phyloP scores from a whole-genome alignment of 2,329 filamentous ascomycete genomes.

The Aurifilum marmelostoma region DNA sequence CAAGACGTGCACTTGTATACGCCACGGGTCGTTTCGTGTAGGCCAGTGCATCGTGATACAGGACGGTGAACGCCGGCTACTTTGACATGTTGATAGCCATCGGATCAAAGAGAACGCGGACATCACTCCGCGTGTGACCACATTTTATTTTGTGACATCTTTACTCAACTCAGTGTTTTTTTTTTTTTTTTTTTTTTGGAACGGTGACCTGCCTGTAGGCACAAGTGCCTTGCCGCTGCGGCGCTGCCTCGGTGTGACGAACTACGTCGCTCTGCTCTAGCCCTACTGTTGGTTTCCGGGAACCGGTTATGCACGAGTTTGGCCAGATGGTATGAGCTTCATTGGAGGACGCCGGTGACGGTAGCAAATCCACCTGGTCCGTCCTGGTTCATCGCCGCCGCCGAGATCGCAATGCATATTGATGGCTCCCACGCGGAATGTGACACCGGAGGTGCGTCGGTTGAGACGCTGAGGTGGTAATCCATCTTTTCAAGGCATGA shows the following conservation, averaged over 20 bases:
- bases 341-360: not conserved
- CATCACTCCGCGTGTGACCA: not conserved
- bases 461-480: not conserved
- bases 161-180: not conserved
- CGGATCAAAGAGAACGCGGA: not conserved
- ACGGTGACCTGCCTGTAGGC: not conserved
- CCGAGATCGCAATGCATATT: not conserved
- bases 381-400: not conserved
- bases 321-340: not conserved
- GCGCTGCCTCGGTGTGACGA: constrained; percentile 7
- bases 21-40: not conserved
- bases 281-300: constrained; percentile 9
- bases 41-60: not conserved
- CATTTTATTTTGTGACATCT: not conserved
- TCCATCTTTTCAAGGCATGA: not conserved
- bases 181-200: no score
- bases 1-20: not conserved
- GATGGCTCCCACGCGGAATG: not conserved
- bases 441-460: not conserved
- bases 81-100: not conserved
- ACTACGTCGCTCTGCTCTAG: not conserved
- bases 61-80: no score
- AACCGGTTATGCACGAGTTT: constrained; percentile 8
- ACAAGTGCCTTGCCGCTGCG: not conserved
- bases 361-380: not conserved